phyloP scores from a whole-genome alignment of 208 protist genomes.

The Naegleria lovaniensis region DNA sequence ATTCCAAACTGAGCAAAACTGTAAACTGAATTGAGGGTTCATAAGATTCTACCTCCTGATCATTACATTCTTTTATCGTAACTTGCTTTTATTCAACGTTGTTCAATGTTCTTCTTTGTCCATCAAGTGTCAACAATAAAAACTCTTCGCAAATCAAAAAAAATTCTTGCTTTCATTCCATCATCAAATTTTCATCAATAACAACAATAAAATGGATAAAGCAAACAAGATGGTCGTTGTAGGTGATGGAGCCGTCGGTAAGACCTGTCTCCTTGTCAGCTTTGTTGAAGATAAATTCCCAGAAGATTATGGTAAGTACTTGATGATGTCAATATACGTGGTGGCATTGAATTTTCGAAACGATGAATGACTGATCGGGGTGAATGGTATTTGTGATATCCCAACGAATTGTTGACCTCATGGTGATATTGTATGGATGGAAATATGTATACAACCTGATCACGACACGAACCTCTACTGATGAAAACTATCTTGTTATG shows the following conservation, averaged over 20 bases:
- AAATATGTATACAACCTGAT: background rate
- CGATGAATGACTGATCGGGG: too few relatives aligned
- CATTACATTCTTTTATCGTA: too few relatives aligned
- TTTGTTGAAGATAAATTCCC: constrained; percentile 38
- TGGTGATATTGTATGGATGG: background rate
- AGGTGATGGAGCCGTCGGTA: constrained; percentile 44
- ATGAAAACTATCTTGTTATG: too few relatives aligned
- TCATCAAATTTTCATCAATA: background rate
- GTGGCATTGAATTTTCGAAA: too few relatives aligned
- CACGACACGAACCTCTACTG: background rate
- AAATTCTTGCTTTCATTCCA: background rate
- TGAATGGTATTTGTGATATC: too few relatives aligned
- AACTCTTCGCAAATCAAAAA: background rate
- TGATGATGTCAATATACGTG: background rate
- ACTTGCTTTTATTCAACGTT: too few relatives aligned
- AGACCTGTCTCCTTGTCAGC: constrained; percentile 1
- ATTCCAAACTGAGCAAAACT: too few relatives aligned
- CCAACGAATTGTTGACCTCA: background rate
- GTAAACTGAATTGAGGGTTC: too few relatives aligned
- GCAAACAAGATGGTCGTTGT: constrained; percentile 39
- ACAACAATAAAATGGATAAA: constrained; percentile 12
- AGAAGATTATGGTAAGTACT: constrained; percentile 43
- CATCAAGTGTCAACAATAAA: too few relatives aligned
- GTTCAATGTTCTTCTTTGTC: too few relatives aligned
- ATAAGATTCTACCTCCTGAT: too few relatives aligned